Evolutionary conservation across 2,329 filamentous ascomycete genomes (phyloP), one percentile per base, ranked within the genome.

Genomic region (Nothopassalora personata): DNA sequence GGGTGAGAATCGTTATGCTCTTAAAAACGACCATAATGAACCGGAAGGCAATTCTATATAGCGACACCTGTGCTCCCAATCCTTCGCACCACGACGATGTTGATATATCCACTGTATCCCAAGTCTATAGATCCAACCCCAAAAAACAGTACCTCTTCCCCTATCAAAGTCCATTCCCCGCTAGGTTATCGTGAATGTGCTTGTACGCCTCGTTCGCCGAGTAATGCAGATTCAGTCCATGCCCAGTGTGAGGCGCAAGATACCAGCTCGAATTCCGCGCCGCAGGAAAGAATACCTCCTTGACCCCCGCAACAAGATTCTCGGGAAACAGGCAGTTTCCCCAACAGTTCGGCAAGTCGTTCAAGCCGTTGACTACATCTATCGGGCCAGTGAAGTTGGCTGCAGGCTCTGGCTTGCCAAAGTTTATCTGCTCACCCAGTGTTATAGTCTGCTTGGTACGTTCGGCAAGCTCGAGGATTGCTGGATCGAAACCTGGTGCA

Each of bases 201-300:
- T n/a, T 43, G 36, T 43, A 43, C 10, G 36, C 36, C 11, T 43
- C 36, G 15, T 13, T n/a, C 11, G 36, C 36, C 10, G 36, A 15
- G 36, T 67, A 69, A 56, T 71, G 70, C 54, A 70, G 59, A 34
- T 70, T 71, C n/a, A 71, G 19, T 3, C 64, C 68, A 60, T 71
- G 70, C 0, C 69, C 70, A 30, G 66, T 64, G n/a, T 56, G 23
- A 1, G 65, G 65, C 53, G 62, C 64, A 7, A 69, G 53, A 48
- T 67, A 68, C 2, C 54, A 28, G 19, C n/a, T 34, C 19, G 23
- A 11, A 33, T 43, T 43, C 2, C 49, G 48, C 11, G 61, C 56
- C 6, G 51, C 45, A 15, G 64, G 67, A 43, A 65, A 69, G 30
- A 67, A 56, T 45, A 34, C 52, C 0, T 54, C 28, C 10, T 62